Evolutionary conservation across 331 rosid species (phyloP).

Genomic region (Quercus tomentella): DNA sequence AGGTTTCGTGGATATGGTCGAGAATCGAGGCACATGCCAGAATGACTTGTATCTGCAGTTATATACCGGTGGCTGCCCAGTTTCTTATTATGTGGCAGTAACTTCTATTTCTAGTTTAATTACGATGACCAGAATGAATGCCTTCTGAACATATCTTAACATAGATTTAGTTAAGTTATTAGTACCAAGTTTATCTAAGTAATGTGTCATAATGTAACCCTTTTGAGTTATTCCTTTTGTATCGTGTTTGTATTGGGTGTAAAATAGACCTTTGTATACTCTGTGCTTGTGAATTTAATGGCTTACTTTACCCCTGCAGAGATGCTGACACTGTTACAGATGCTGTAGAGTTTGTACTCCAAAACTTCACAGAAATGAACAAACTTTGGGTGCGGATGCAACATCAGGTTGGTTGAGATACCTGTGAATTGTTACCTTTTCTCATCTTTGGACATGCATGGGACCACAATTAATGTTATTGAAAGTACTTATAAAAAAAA

Average conservation of each 20-base stretch:
- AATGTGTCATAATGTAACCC: background rate
- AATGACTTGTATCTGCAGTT: no score
- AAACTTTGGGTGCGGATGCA: conserved; percentile 99
- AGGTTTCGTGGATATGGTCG: background rate
- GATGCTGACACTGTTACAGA: conserved; percentile 93
- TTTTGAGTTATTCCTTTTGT: background rate
- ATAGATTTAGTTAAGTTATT: background rate
- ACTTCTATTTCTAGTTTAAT: background rate
- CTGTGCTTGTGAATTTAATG: conserved; percentile 1
- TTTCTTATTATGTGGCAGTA: no score
- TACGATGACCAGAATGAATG: background rate
- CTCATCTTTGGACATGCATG: conserved; percentile 69
- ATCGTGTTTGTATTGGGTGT: conserved; percentile 1
- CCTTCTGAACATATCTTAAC: background rate
- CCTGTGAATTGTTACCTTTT: conserved; percentile 32
- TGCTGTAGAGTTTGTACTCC: conserved; percentile 97
- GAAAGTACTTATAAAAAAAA: no score
- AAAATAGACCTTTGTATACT: conserved; percentile 4
- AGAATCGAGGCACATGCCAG: no score
- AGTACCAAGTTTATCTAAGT: background rate
- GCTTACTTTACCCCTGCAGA: conserved; percentile 37
- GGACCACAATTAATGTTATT: conserved; percentile 26
- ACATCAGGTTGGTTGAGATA: conserved; percentile 85
- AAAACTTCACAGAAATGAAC: conserved; percentile 99
- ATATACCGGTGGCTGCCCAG: no score